These are phyloP conservation scores for Taiozyma sp. DNA, from an alignment of 1,139 yeast species.

Conservation along the genomic window DNA sequence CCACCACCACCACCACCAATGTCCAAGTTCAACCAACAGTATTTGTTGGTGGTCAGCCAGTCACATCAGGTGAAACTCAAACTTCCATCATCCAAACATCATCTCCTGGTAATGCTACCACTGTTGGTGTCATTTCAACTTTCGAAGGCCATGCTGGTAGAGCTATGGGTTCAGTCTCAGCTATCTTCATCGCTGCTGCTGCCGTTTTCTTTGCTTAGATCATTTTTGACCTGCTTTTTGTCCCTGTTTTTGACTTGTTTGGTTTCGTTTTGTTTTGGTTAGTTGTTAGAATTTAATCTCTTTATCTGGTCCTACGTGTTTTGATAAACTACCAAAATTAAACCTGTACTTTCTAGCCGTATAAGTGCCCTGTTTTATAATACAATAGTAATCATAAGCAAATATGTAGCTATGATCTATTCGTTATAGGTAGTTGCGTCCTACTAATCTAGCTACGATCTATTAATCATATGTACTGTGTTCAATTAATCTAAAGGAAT, in stretches of 20 bases:
- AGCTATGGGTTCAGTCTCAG: constrained; percentile 6
- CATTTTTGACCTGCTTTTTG: background rate
- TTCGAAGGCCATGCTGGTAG: constrained; percentile 11
- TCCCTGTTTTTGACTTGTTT: background rate
- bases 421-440: too few species aligned
- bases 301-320: background rate
- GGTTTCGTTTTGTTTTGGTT: background rate
- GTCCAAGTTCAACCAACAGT: background rate
- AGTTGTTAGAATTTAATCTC: background rate
- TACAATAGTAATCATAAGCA: background rate
- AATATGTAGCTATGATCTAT: background rate
- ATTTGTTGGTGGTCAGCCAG: background rate
- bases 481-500: too few species aligned
- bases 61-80: background rate
- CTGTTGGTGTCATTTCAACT: constrained; percentile 2
- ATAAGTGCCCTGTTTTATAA: background rate
- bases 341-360: background rate
- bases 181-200: constrained; percentile 1
- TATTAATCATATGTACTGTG: too few species aligned
- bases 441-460: too few species aligned
- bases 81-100: constrained; percentile 1
- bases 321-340: background rate
- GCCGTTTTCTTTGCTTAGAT: background rate
- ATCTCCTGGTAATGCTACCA: background rate
- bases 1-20: background rate